Evolutionary conservation across 106 monocot genomes (phyloP), one percentile per base, ranked within the genome.

Genomic region (Vanilla planifolia): DNA sequence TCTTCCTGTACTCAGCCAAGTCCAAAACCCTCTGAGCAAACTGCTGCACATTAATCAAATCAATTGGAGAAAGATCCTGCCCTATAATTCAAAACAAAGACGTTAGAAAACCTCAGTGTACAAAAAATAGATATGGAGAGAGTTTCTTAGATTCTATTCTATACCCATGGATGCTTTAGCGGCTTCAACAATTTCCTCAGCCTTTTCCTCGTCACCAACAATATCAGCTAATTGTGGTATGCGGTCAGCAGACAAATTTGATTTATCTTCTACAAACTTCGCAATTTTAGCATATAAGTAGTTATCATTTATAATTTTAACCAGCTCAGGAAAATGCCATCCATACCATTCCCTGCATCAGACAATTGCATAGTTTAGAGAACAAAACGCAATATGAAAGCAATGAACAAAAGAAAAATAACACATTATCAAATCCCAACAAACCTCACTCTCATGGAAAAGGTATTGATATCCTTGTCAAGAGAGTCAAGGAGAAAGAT

Each of bases 111-210:
- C n/a, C n/a, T n/a, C n/a, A n/a, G n/a, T n/a, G n/a, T n/a, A n/a
- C n/a, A n/a, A n/a, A n/a, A n/a, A n/a, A n/a, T n/a, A n/a, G n/a
- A n/a, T n/a, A n/a, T n/a, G n/a, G n/a, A n/a, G n/a, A n/a, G n/a
- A n/a, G n/a, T n/a, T n/a, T n/a, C n/a, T n/a, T n/a, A n/a, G n/a
- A n/a, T n/a, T 23, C 25, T 41, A 21, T 11, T 22, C n/a, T 48
- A 13, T 87, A 96, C 95, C 95, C 95, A 96, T 96, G 13, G 95
- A 96, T 55, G 95, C 80, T 79, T 90, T 96, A 29, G 95, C 95
- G 41, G 95, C 95, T 84, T 86, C 90, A 47, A 96, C 84, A 76
- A 96, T 74, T 62, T 86, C 90, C 33, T 89, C 90, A 44, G 95
- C 78, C 69, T 96, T 89, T 22, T 90, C 95, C 57, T 96, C 95